Base-by-base conservation (phyloP, 2,329 filamentous ascomycete species). In the Orbilia javanica region DNA sequence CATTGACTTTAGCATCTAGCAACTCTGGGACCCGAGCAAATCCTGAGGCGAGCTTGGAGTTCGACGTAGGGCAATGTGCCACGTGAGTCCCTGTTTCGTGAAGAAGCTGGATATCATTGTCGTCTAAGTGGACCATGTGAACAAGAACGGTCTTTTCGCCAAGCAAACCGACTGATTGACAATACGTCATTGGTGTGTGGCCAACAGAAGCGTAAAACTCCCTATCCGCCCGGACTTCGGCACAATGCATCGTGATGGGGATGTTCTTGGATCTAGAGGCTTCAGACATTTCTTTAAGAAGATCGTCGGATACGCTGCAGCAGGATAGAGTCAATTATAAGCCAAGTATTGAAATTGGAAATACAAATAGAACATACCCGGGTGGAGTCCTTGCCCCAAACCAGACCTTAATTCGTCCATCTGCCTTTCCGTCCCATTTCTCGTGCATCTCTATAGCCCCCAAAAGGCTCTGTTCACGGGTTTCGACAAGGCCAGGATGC, bases 41-140 rank as follows among this genome's bases (percentile, higher is more conserved):
- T 0, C 87, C 87, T 1, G 86, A 87, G 0, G 85, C 87, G 13
- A 88, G 84, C 81, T 88, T 88, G 29, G 84, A 84, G 79, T 88
- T 88, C 69, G 85, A 87, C 1, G 85, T 86, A 0, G 87, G 86
- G 75, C 86, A 87, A 81, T 88, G 87, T 4, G 86, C 86, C 3
- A 88, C 85, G 34, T 85, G 84, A 0, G 85, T 86, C 6, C 83
- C 83, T 0, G 84, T 84, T n/a, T 83, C 80, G 3, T 81, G 80
- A 27, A 87, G 81, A 1, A 85, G 81, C 5, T 83, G 80, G 46
- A 86, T 82, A 74, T 87, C 86, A 0, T 80, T 82, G 50, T 83
- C 84, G 78, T 87, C 85, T 3, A 87, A 82, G 79, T 88, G 86
- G 1, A 87, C 86, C 86, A 88, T 87, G 80, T 88, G 87, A 0